A percentile compares a stretch with the other conserved stretches of the same genome.
Conservation (phyloP, 768 basidiomycete genomes). For the Russula earlei region DNA sequence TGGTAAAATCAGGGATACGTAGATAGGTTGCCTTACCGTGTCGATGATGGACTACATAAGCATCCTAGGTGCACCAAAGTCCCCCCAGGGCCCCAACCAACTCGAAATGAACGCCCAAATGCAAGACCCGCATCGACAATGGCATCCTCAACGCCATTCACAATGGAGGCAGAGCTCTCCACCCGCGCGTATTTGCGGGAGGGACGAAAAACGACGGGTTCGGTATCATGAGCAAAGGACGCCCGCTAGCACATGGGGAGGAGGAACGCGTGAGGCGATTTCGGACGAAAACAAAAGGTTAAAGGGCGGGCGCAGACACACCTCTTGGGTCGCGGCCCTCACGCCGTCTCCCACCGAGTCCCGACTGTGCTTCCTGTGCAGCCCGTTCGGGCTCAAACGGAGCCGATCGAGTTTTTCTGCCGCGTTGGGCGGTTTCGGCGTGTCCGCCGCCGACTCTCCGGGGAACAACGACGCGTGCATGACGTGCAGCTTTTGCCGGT, state of each 20-base stretch:
- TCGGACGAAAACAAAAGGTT: slow-evolving; percentile 11
- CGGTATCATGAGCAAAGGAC: slow-evolving; percentile 69
- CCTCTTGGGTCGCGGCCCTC: slow-evolving; percentile 49
- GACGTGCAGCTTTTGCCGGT: slow-evolving; percentile 81
- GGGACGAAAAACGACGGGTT: slow-evolving; percentile 59
- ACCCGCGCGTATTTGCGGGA: slow-evolving; percentile 74
- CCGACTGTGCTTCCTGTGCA: slow-evolving; percentile 64
- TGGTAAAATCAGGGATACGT: neutral
- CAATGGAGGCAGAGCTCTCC: slow-evolving; percentile 54
- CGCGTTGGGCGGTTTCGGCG: slow-evolving; percentile 29
- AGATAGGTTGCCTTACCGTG: slow-evolving; percentile 35
- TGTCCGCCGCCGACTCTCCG: slow-evolving; percentile 58
- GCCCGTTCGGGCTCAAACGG: slow-evolving; percentile 29
- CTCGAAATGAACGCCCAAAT: slow-evolving; percentile 80
- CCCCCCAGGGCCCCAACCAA: slow-evolving; percentile 83
- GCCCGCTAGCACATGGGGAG: slow-evolving; percentile 41
- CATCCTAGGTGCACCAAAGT: slow-evolving; percentile 67
- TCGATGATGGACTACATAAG: slow-evolving; percentile 49
- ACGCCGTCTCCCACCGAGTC: slow-evolving; percentile 68
- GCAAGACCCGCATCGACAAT: slow-evolving; percentile 77
- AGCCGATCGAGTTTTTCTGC: slow-evolving; percentile 13
- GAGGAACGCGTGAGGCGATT: neutral
- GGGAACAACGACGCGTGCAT: slow-evolving; percentile 89
- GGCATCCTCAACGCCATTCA: slow-evolving; percentile 52
- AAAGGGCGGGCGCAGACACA: slow-evolving; percentile 29